phyloP scores from a whole-genome alignment of 108 stramenopile species.

The Skeletonema potamos region DNA sequence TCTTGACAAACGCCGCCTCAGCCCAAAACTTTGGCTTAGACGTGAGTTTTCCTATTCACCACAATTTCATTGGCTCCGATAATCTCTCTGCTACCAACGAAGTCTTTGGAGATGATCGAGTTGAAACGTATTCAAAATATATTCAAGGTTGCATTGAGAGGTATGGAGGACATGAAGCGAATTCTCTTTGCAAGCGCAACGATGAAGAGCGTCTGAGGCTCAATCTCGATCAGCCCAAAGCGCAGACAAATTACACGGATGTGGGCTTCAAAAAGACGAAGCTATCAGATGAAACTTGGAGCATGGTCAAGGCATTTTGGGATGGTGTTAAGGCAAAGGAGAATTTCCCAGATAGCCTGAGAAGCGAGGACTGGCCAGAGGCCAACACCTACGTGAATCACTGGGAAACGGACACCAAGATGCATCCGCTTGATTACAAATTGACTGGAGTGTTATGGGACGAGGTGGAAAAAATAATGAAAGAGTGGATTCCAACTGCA shows the following conservation, averaged over 20 bases:
- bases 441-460: constrained; percentile 32
- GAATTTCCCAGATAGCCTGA: constrained; percentile 19
- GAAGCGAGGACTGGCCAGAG: constrained; percentile 41
- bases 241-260: constrained; percentile 36
- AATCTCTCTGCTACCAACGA: neutral
- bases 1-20: neutral
- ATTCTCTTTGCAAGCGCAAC: constrained; percentile 7
- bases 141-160: constrained; percentile 30
- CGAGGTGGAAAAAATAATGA: constrained; percentile 30
- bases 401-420: constrained; percentile 36
- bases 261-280: constrained; percentile 34
- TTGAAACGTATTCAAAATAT: constrained; percentile 17
- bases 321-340: constrained; percentile 32
- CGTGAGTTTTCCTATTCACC: constrained; percentile 40
- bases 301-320: constrained; percentile 27
- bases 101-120: constrained; percentile 11
- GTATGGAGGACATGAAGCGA: constrained; percentile 3
- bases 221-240: constrained; percentile 18
- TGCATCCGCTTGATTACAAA: neutral
- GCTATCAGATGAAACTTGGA: constrained; percentile 23
- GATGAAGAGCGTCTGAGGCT: constrained; percentile 29
- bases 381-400: constrained; percentile 58
- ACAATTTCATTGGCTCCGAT: constrained; percentile 13
- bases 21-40: constrained; percentile 33
- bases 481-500: constrained; percentile 59